phyloP scores from a whole-genome alignment of 208 protist genomes.

The Trypanosoma platydactyli region DNA sequence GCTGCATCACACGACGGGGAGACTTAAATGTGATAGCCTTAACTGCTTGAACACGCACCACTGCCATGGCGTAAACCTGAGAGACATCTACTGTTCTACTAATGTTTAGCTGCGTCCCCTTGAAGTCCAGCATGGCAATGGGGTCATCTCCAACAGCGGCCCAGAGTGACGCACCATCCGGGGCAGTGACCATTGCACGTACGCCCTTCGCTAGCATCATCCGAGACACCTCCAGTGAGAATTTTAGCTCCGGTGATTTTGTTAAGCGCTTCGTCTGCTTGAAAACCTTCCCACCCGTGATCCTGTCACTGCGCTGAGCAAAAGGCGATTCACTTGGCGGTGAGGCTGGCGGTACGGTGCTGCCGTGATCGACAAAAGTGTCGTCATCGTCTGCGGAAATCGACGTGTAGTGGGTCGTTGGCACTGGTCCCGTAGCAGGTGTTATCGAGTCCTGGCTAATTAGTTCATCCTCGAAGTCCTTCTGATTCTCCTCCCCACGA shows the following conservation, averaged over 20 bases:
- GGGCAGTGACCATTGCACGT: constrained; percentile 65
- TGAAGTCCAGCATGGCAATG: constrained; percentile 58
- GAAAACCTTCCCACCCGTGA: neutral
- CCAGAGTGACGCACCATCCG: constrained; percentile 63
- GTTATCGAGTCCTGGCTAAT: neutral
- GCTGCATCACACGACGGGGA: constrained; percentile 11
- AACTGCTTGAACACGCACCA: constrained; percentile 66
- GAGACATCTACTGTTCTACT: constrained; percentile 56
- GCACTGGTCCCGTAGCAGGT: constrained; percentile 19
- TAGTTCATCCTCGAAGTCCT: constrained; percentile 17
- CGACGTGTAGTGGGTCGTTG: constrained; percentile 42
- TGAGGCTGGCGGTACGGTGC: constrained; percentile 23
- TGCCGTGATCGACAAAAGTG: constrained; percentile 90
- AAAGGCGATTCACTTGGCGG: constrained; percentile 21
- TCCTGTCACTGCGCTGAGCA: neutral
- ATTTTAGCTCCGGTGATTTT: constrained; percentile 12
- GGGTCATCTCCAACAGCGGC: constrained; percentile 79
- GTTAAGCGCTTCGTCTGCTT: neutral
- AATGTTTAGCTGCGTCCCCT: constrained; percentile 50
- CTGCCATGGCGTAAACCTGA: constrained; percentile 83
- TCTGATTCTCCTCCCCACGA: neutral
- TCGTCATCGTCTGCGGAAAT: constrained; percentile 70
- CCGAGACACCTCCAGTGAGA: constrained; percentile 44
- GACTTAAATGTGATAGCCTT: constrained; percentile 69
- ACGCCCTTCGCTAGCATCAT: constrained; percentile 44